Evolutionary conservation across 805 yeast genomes (phyloP).

Genomic region (Groenewaldozyma salmanticensis): DNA sequence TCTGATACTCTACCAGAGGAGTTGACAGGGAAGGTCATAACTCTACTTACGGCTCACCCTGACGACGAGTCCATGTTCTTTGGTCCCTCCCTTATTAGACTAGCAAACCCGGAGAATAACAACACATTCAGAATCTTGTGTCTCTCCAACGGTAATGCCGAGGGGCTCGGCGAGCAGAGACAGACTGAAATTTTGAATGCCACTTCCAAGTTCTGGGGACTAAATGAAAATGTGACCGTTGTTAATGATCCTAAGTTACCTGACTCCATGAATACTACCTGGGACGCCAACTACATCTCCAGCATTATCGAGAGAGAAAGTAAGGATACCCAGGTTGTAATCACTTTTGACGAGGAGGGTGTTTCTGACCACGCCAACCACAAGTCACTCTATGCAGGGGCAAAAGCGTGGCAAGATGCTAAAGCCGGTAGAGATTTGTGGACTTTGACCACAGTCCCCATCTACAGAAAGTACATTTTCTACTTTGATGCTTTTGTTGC

Average conservation of each 20-base stretch:
- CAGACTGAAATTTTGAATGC: conserved; percentile 41
- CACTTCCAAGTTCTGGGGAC: conserved; percentile 31
- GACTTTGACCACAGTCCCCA: conserved; percentile 26
- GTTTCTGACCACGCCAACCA: conserved; percentile 89
- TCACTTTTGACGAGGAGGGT: conserved; percentile 78
- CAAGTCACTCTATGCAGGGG: conserved; percentile 26
- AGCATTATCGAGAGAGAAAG: conserved; percentile 26
- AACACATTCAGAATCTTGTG: conserved; percentile 55
- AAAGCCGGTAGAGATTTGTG: conserved; percentile 17
- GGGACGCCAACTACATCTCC: conserved; percentile 46
- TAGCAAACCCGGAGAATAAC: conserved; percentile 36
- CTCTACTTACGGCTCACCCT: conserved; percentile 80
- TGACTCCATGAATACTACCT: conserved; percentile 60
- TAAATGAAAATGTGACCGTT: conserved; percentile 32
- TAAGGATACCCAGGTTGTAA: conserved; percentile 31
- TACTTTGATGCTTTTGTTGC: conserved; percentile 26
- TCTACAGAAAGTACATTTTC: conserved; percentile 29
- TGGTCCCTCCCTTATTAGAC: conserved; percentile 60
- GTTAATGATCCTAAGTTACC: conserved; percentile 40
- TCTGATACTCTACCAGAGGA: conserved; percentile 4
- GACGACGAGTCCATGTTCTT: conserved; percentile 99
- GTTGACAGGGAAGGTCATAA: conserved; percentile 18
- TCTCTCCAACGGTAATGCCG: conserved; percentile 68
- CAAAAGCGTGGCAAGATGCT: conserved; percentile 10
- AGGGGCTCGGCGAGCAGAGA: conserved; percentile 60